phyloP scores from a whole-genome alignment of 1,284 basidiomycete genomes.

The Peniophora sp. region DNA sequence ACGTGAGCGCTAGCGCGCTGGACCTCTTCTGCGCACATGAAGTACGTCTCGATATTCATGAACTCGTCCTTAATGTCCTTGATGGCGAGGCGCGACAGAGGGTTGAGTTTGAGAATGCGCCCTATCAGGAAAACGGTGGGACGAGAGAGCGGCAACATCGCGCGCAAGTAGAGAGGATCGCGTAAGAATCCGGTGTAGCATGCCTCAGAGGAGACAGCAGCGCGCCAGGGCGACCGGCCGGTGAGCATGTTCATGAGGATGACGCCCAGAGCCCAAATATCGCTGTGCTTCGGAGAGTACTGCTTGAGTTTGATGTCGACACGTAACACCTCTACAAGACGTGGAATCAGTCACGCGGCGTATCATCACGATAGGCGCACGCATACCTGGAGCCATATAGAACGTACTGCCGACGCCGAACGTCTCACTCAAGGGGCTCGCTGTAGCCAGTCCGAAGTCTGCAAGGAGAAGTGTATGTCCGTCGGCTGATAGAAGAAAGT shows the following conservation, averaged over 20 bases:
- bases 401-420: conserved; percentile 48
- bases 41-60: conserved; percentile 58
- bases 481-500: conserved; percentile 47
- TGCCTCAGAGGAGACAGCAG: conserved; percentile 64
- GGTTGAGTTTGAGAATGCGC: conserved; percentile 48
- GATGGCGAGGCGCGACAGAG: conserved; percentile 49
- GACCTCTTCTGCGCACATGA: conserved; percentile 49
- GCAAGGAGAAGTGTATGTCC: conserved; percentile 45
- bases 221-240: conserved; percentile 82
- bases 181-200: conserved; percentile 50
- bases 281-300: conserved; percentile 72
- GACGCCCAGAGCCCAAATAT: conserved; percentile 81
- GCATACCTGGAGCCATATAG: conserved; percentile 57
- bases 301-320: conserved; percentile 11
- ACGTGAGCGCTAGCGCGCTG: conserved; percentile 8
- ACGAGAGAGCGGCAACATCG: conserved; percentile 66
- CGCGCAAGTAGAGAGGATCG: conserved; percentile 62
- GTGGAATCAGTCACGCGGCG: background rate
- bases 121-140: conserved; percentile 51
- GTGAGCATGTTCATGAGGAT: conserved; percentile 68
- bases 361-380: background rate
- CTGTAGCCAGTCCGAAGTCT: conserved; percentile 67
- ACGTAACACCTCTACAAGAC: conserved; percentile 19
- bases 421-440: conserved; percentile 34
- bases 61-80: conserved; percentile 55